phyloP scores from a whole-genome alignment of 306 rosid species.

The Quercus engelmannii region DNA sequence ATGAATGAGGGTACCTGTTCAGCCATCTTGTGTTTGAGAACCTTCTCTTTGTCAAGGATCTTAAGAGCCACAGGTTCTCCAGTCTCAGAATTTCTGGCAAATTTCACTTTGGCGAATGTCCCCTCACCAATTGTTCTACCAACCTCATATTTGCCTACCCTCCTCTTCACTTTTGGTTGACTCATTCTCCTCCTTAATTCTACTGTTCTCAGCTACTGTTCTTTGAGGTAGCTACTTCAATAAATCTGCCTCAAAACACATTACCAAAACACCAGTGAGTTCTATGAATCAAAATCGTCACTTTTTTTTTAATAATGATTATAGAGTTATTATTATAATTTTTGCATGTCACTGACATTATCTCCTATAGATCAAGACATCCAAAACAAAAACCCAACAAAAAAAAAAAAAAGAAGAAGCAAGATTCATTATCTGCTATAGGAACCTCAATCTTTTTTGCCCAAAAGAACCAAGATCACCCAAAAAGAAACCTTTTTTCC shows the following conservation, averaged over 20 bases:
- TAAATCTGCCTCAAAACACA: slow-evolving; percentile 33
- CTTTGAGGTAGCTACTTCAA: slow-evolving; percentile 7
- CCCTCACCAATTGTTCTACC: slow-evolving; percentile 99
- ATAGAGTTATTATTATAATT: too few species aligned
- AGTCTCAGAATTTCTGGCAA: slow-evolving; percentile 80
- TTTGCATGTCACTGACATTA: neutral
- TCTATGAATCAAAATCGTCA: too few species aligned
- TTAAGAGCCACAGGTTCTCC: slow-evolving; percentile 78
- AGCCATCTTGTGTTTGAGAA: slow-evolving; percentile 97
- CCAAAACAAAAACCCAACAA: neutral
- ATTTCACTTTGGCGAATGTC: slow-evolving; percentile 92
- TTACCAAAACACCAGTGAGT: neutral
- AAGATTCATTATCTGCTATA: neutral
- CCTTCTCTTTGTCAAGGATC: slow-evolving; percentile 95
- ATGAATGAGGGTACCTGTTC: slow-evolving; percentile 61
- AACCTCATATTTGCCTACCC: slow-evolving; percentile 86
- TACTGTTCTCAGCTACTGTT: neutral
- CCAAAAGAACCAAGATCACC: neutral
- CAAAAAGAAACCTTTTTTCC: neutral
- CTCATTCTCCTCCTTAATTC: slow-evolving; percentile 38
- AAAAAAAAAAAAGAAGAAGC: neutral
- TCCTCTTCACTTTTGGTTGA: slow-evolving; percentile 81
- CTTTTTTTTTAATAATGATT: too few species aligned
- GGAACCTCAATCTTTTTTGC: neutral
- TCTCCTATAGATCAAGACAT: neutral